Conservation (phyloP, 345 rosid genomes). For the Citrus hindsii region DNA sequence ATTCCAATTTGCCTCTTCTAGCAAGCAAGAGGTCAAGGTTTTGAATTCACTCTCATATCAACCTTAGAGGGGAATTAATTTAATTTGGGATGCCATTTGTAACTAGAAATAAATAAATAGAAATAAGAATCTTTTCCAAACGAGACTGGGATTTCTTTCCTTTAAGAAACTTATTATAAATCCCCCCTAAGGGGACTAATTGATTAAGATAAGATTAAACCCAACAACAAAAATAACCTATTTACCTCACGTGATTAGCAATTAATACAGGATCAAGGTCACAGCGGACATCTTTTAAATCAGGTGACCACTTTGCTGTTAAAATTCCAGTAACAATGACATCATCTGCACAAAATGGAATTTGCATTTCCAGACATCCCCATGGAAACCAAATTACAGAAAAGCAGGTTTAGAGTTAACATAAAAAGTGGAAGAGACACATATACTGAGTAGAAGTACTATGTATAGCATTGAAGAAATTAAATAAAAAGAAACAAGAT, state of each 20-base stretch:
- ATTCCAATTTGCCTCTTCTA: not conserved
- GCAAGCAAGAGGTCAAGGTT: not conserved
- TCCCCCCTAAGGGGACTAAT: not conserved
- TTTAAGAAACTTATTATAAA: not conserved
- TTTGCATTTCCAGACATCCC: not conserved
- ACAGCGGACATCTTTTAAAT: constrained; percentile 85
- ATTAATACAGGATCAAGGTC: constrained; percentile 86
- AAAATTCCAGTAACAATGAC: constrained; percentile 78
- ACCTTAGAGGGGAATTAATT: not conserved
- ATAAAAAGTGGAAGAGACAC: not conserved
- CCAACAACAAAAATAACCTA: not conserved
- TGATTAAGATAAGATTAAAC: not conserved
- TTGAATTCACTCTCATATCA: not conserved
- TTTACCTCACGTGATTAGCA: constrained; percentile 85
- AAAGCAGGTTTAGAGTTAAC: not conserved
- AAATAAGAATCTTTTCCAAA: not conserved
- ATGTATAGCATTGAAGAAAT: not conserved
- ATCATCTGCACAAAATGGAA: constrained; percentile 54
- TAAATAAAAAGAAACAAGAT: not conserved
- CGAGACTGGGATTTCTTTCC: not conserved
- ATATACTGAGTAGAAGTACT: not conserved
- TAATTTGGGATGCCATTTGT: not conserved
- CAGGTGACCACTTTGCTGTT: constrained; percentile 96
- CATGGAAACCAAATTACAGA: not conserved
- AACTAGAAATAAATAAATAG: too few species aligned